Conservation (phyloP, 441 rosid species). For the Corymbia calophylla region DNA sequence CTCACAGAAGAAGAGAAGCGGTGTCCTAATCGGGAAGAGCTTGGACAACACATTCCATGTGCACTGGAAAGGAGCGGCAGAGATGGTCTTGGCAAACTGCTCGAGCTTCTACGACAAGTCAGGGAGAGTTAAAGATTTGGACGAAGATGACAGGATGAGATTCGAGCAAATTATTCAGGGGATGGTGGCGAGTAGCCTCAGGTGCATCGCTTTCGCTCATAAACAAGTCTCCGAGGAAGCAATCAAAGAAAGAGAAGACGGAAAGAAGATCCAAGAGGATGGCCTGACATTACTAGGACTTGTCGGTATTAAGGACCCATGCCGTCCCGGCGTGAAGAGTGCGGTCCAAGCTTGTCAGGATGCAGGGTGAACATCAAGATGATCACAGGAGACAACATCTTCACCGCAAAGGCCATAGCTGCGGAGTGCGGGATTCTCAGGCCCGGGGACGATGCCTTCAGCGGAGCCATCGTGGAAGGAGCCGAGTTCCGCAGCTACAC, state of each 20-base stretch:
- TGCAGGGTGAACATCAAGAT: conserved; percentile 64
- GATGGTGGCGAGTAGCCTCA: conserved; percentile 68
- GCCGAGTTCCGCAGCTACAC: conserved; percentile 40
- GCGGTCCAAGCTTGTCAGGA: conserved; percentile 56
- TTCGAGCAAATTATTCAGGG: conserved; percentile 47
- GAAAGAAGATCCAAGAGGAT: conserved; percentile 33
- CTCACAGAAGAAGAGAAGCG: conserved; percentile 69
- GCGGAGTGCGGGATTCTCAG: conserved; percentile 70
- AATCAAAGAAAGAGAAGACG: neutral
- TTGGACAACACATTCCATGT: conserved; percentile 37
- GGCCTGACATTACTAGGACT: conserved; percentile 47
- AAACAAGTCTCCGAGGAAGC: conserved; percentile 21
- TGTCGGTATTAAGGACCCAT: conserved; percentile 72
- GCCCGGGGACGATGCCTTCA: conserved; percentile 12
- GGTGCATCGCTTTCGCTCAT: conserved; percentile 83
- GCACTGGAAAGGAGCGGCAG: conserved; percentile 89
- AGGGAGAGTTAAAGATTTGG: conserved; percentile 24
- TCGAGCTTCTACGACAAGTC: conserved; percentile 42
- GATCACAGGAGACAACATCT: conserved; percentile 80
- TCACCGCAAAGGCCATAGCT: conserved; percentile 84
- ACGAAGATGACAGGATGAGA: conserved; percentile 12
- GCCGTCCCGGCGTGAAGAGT: conserved; percentile 45
- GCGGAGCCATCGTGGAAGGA: conserved; percentile 52
- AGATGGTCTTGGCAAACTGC: conserved; percentile 62
- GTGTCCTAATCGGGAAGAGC: conserved; percentile 35